Base-by-base conservation (phyloP, 495 filamentous ascomycete species). In the Penicillium angulare region DNA sequence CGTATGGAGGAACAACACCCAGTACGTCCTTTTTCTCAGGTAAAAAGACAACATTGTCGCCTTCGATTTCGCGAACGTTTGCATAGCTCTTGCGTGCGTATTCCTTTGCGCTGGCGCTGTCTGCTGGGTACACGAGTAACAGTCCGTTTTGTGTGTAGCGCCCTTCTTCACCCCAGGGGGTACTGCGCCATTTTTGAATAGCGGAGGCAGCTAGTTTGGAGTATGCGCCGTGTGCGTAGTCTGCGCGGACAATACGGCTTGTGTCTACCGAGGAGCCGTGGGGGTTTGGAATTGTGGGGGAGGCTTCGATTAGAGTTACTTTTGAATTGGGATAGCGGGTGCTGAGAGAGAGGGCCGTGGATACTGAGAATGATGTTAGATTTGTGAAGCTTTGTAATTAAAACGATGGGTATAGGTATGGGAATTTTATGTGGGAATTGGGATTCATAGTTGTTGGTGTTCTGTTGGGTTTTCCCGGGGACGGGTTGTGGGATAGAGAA, bases 81-180 rank as follows among this genome's bases (percentile, higher is more conserved):
- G 78, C 73, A 65, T 86, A 84, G 63, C 83, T 86, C 53, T 74
- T 72, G 26, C 71, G 72, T 10, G 86, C 81, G 62, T 96, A 96
- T 26, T 78, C 76, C 59, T 79, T 73, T 17, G 79, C 81, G 34
- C 70, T 72, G 45, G 63, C 62, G 20, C 69, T 71, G 35, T 65
- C 63, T 35, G 83, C 74, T 0, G 80, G 65, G 49, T 73, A 84
- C 2, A 86, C 83, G 0, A 96, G 67, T 13, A 89, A 60, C 6
- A 96, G 71, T 0, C 93, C 93, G 41, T 75, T 80, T 64, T 97
- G 86, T 18, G 72, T 73, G 68, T 96, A 97, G 5, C 87, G 76
- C 2, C 83, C 84, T 13, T 86, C 71, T 1, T 72, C 76, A 41
- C 87, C 88, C 50, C 77, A 77, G 43, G 73, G 75, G 27, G 78